Evolutionary conservation across 768 basidiomycete species (phyloP).

Genomic region (Boletus sp.): DNA sequence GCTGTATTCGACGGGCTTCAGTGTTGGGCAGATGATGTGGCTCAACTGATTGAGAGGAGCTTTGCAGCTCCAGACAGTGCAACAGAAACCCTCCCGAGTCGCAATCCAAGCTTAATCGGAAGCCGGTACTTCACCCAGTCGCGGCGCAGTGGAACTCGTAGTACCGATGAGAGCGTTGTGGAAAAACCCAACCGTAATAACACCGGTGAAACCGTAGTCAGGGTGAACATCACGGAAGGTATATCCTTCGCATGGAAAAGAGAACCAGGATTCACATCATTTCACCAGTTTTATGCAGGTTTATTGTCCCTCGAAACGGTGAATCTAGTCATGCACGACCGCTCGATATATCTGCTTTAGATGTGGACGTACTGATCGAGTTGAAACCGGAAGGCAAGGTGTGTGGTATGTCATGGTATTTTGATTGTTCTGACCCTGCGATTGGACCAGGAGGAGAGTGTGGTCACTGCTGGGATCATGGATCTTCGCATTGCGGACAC

Average conservation of each 20-base stretch:
- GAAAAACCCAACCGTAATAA: conserved; percentile 19
- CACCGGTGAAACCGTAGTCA: conserved; percentile 46
- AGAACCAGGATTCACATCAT: not conserved
- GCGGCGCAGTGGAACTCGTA: conserved; percentile 37
- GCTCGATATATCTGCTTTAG: conserved; percentile 58
- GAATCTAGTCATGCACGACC: conserved; percentile 35
- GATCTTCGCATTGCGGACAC: conserved; percentile 57
- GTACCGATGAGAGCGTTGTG: conserved; percentile 39
- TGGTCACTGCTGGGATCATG: conserved; percentile 59
- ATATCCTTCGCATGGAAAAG: not conserved
- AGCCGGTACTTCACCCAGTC: conserved; percentile 67
- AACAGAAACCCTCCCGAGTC: conserved; percentile 37
- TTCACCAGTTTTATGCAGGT: conserved; percentile 36
- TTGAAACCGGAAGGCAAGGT: conserved; percentile 72
- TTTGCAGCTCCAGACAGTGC: conserved; percentile 17
- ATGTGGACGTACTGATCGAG: conserved; percentile 62
- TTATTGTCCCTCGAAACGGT: conserved; percentile 48
- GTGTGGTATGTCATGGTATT: conserved; percentile 7
- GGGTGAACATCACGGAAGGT: conserved; percentile 48
- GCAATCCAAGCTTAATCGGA: conserved; percentile 68
- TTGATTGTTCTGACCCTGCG: conserved; percentile 2
- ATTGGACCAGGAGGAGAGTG: conserved; percentile 59
- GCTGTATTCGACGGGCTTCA: conserved; percentile 70
- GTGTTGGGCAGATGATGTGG: conserved; percentile 81
- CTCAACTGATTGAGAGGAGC: conserved; percentile 62